Evolutionary conservation across 306 rosid species (phyloP).

Genomic region (Mimosa pudica): DNA sequence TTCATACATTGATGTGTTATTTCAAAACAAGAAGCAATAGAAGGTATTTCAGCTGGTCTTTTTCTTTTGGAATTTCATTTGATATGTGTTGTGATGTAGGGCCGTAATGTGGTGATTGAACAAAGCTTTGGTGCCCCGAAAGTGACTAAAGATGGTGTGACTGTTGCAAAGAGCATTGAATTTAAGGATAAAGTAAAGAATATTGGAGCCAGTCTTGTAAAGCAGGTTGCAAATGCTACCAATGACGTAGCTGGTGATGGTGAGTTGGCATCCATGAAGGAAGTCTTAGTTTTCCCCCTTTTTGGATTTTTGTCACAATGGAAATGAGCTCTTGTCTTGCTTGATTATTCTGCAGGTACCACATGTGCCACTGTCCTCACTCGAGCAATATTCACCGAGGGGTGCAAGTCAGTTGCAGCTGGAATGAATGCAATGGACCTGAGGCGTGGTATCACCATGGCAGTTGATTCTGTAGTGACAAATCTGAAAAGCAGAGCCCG

Average conservation of each 20-base stretch:
- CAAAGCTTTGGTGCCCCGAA: slow-evolving; percentile 94
- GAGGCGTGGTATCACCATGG: slow-evolving; percentile 88
- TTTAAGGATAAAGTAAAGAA: slow-evolving; percentile 90
- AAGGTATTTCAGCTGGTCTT: background rate
- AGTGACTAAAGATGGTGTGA: slow-evolving; percentile 95
- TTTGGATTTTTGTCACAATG: background rate
- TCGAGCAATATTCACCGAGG: slow-evolving; percentile 82
- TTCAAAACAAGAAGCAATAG: background rate
- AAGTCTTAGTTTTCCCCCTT: too few relatives aligned
- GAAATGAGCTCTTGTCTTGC: slow-evolving; percentile 4
- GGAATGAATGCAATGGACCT: slow-evolving; percentile 99
- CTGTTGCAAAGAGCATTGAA: slow-evolving; percentile 92
- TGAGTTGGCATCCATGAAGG: slow-evolving; percentile 35
- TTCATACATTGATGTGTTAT: background rate
- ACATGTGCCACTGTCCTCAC: slow-evolving; percentile 95
- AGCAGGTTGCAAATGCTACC: slow-evolving; percentile 97
- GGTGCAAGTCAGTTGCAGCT: slow-evolving; percentile 98
- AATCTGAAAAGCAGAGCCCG: slow-evolving; percentile 88
- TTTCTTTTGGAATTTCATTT: background rate
- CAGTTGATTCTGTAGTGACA: slow-evolving; percentile 87
- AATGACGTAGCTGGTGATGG: slow-evolving; percentile 97
- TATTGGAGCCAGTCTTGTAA: slow-evolving; percentile 93
- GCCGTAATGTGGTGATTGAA: slow-evolving; percentile 88
- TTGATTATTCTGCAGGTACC: slow-evolving; percentile 64
- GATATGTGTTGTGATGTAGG: slow-evolving; percentile 44